Evolutionary conservation across 1,139 yeast species (phyloP), one percentile per base, ranked within the genome.

Genomic region (Candida labiduridarum): DNA sequence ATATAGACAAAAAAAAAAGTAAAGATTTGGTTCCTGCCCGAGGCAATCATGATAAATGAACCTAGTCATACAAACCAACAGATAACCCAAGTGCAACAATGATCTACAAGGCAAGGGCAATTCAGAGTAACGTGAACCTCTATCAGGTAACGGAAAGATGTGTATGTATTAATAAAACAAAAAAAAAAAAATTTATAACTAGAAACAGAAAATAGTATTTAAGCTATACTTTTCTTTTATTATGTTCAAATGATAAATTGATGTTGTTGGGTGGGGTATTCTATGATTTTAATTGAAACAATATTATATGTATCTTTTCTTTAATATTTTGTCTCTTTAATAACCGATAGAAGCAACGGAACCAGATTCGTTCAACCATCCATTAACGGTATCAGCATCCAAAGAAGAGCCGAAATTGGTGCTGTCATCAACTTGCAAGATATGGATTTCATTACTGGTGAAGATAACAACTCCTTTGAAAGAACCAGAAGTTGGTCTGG

Each of bases 401-500:
- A 90, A 73, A 29, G 82, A 68, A 22, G 83, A 61, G 56, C 73
- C 80, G 64, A 90, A 88, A 34, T 44, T 30, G 16, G 54, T 51
- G 55, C 75, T 71, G 57, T 66, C 67, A 64, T 78, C 81, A 53
- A 90, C 82, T 59, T 78, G 73, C 56, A 84, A 80, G 63, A 89
- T 72, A 62, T 82, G 79, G 58, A 89, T 76, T 48, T 76, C 71
- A 45, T 74, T 62, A 59, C 83, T 79, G 42, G 69, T 60, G 72
- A 94, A 92, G 60, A 92, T 75, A 56, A 83, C 97, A 57, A 97
- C 98, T 61, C 96, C 97, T 76, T 88, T 90, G 79, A 92, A 76
- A 48, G 96, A 77, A 18, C 84, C 80, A 55, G 75, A 65, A 46
- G 87, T 80, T 63, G 98, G 98, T 80, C 99, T 89, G 25, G 71